phyloP scores from a whole-genome alignment of 768 basidiomycete species.

The Boletus pseudo-olivaceus region DNA sequence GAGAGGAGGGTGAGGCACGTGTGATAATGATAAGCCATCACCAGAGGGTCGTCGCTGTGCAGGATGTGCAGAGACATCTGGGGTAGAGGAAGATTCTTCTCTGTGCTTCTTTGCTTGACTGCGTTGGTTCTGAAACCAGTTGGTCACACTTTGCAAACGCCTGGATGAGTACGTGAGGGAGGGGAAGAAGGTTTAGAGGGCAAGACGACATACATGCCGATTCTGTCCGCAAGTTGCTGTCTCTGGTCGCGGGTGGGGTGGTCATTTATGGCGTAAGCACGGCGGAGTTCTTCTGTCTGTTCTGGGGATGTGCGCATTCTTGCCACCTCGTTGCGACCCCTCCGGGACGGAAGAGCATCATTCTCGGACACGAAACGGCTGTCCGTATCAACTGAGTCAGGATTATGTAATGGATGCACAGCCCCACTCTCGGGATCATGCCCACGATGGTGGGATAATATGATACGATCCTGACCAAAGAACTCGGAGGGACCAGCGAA shows the following conservation, averaged over 20 bases:
- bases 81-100: constrained; percentile 42
- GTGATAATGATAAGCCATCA: constrained; percentile 9
- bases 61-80: constrained; percentile 11
- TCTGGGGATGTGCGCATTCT: constrained; percentile 61
- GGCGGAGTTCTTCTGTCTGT: constrained; percentile 68
- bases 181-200: constrained; percentile 4
- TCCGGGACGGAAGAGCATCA: constrained; percentile 34
- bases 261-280: constrained; percentile 57
- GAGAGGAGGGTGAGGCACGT: constrained; percentile 10
- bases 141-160: constrained; percentile 76
- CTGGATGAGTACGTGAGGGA: constrained; percentile 41
- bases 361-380: constrained; percentile 52
- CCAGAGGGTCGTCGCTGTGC: constrained; percentile 14
- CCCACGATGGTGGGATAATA: constrained; percentile 33
- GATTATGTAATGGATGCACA: constrained; percentile 29
- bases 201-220: constrained; percentile 65
- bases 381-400: constrained; percentile 51
- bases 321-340: constrained; percentile 28
- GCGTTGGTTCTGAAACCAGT: constrained; percentile 88
- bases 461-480: constrained; percentile 30
- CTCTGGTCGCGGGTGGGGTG: constrained; percentile 69
- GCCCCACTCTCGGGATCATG: constrained; percentile 24
- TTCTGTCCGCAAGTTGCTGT: constrained; percentile 58
- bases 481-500: constrained; percentile 32
- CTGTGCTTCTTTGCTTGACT: constrained; percentile 70